Percentiles rank a stretch among this genome's conserved stretches.
phyloP scores from a whole-genome alignment of 257 asterid species.

The Petunia axillaris region DNA sequence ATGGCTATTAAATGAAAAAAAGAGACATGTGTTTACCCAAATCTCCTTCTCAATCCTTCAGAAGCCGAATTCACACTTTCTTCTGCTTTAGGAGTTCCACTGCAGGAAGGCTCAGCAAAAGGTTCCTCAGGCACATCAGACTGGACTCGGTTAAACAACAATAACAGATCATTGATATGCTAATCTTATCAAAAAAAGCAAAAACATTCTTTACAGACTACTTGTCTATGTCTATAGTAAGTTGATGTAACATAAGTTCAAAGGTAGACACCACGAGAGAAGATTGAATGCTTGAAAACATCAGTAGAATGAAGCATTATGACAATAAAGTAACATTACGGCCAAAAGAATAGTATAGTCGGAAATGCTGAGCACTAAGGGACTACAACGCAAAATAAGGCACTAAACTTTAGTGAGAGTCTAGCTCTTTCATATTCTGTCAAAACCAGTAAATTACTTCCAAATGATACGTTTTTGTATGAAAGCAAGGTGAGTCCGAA shows the following conservation, averaged over 20 bases:
- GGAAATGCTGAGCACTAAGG: not conserved
- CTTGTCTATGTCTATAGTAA: not conserved
- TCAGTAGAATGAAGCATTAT: not conserved
- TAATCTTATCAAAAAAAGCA: slow-evolving; percentile 23
- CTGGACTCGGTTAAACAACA: slow-evolving; percentile 45
- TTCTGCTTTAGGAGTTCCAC: slow-evolving; percentile 51
- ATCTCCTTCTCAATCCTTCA: slow-evolving; percentile 83
- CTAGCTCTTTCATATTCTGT: not conserved
- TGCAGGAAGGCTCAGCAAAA: slow-evolving; percentile 42
- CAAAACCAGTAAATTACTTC: slow-evolving; percentile 1
- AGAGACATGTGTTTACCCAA: slow-evolving; percentile 43
- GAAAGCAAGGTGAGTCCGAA: slow-evolving; percentile 7
- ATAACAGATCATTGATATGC: slow-evolving; percentile 23
- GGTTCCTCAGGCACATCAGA: slow-evolving; percentile 45
- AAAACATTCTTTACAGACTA: not conserved
- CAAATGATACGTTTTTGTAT: not conserved
- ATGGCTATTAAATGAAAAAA: not conserved
- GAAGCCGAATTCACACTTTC: slow-evolving; percentile 54
- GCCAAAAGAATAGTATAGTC: not conserved
- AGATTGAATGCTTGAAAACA: not conserved
- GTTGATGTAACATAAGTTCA: not conserved
- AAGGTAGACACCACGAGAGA: slow-evolving; percentile 10
- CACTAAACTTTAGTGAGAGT: not conserved
- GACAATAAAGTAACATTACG: not conserved
- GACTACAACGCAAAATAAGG: not conserved